phyloP scores from a whole-genome alignment of 345 rosid genomes.

The Microthlaspi erraticum region DNA sequence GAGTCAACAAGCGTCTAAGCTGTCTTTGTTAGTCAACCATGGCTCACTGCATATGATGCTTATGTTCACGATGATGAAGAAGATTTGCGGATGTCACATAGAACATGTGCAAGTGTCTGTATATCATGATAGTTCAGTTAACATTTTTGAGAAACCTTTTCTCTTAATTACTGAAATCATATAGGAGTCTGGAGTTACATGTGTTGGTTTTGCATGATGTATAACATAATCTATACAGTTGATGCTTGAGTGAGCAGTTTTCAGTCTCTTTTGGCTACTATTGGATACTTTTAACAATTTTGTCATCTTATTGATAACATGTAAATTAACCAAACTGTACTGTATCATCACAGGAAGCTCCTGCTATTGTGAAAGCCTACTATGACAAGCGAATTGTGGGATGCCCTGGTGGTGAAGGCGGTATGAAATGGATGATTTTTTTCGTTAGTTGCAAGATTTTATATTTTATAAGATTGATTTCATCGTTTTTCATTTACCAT shows the following conservation, averaged over 20 bases:
- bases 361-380: conserved; percentile 59
- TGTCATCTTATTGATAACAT: not conserved
- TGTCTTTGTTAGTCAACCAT: conserved; percentile 10
- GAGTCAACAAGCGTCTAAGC: not conserved
- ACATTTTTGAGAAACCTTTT: not conserved
- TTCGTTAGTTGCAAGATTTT: not conserved
- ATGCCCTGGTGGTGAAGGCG: conserved; percentile 74
- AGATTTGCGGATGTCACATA: not conserved
- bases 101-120: conserved; percentile 4
- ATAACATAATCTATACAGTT: not conserved
- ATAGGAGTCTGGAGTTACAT: not conserved
- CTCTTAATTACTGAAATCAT: not conserved
- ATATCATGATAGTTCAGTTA: not conserved
- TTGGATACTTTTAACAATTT: not conserved
- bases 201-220: not conserved
- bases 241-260: conserved; percentile 5
- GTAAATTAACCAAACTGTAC: not conserved
- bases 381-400: conserved; percentile 67
- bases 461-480: not conserved
- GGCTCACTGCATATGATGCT: not conserved
- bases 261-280: not conserved
- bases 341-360: conserved; percentile 48
- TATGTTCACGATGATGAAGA: not conserved
- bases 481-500: not conserved
- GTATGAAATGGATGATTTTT: conserved; percentile 23